A percentile compares a stretch with the other conserved stretches of the same genome.
phyloP scores from a whole-genome alignment of 1,139 yeast genomes.

The Saccharomyces pastorianus region DNA sequence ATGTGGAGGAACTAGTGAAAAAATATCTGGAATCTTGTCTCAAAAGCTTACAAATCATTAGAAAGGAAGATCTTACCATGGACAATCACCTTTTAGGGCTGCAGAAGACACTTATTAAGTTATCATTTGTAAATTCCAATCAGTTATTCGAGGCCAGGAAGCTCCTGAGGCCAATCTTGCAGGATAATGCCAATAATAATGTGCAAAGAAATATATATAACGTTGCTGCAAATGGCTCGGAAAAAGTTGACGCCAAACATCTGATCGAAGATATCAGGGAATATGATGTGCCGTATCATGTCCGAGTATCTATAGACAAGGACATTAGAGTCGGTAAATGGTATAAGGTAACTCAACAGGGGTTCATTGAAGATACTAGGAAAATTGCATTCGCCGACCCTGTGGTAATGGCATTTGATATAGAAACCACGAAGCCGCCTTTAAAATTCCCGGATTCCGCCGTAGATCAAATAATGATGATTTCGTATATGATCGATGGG shows the following conservation, averaged over 20 bases:
- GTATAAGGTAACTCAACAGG: constrained; percentile 74
- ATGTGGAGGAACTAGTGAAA: constrained; percentile 78
- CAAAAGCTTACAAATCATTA: constrained; percentile 46
- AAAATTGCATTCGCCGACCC: constrained; percentile 95
- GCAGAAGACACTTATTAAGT: constrained; percentile 52
- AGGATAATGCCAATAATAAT: constrained; percentile 54
- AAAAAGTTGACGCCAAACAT: constrained; percentile 47
- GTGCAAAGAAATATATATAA: constrained; percentile 63
- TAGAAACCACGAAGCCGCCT: constrained; percentile 95
- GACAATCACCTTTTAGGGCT: constrained; percentile 86
- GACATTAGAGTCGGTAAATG: constrained; percentile 89
- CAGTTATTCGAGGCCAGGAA: constrained; percentile 74
- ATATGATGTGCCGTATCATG: constrained; percentile 95
- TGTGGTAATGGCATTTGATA: constrained; percentile 92
- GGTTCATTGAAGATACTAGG: constrained; percentile 49
- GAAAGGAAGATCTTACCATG: constrained; percentile 69
- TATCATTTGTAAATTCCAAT: constrained; percentile 65
- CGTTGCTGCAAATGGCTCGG: constrained; percentile 13
- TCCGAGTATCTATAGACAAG: constrained; percentile 84
- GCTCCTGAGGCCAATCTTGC: constrained; percentile 57
- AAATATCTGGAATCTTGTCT: constrained; percentile 57
- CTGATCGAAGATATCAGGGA: constrained; percentile 77
- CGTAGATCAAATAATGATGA: constrained; percentile 97
- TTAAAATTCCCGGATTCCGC: constrained; percentile 90
- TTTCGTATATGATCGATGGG: constrained; percentile 97